Evolutionary conservation across 768 basidiomycete species (phyloP).

Genomic region (Termitomyces bulborhizus): DNA sequence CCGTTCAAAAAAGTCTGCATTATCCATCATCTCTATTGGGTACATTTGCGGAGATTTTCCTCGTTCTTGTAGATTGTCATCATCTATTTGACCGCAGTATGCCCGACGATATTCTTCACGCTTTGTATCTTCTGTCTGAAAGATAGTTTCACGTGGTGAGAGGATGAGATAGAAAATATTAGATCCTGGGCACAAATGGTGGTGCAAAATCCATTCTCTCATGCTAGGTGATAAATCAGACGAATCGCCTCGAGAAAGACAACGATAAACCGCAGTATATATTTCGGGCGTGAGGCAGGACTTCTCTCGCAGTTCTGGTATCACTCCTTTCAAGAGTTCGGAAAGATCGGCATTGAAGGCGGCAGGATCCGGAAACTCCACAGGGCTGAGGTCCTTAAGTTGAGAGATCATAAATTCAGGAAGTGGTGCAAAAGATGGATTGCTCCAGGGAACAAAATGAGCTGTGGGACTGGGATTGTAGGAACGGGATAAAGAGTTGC

Average conservation of each 20-base stretch:
- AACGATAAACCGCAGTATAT: conserved; percentile 47
- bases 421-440: conserved; percentile 53
- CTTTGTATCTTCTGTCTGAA: conserved; percentile 34
- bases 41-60: not conserved
- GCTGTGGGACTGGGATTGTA: not conserved
- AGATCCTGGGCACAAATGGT: conserved; percentile 59
- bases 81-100: conserved; percentile 36
- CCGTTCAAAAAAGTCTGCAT: conserved; percentile 44
- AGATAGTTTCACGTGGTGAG: conserved; percentile 55
- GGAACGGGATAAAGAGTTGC: not conserved
- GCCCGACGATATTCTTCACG: conserved; percentile 39
- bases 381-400: conserved; percentile 44
- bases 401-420: conserved; percentile 50
- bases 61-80: conserved; percentile 8
- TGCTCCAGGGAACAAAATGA: conserved; percentile 50
- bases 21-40: conserved; percentile 11
- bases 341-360: conserved; percentile 45
- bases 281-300: conserved; percentile 48
- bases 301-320: conserved; percentile 53
- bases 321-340: conserved; percentile 44
- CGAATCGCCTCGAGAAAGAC: conserved; percentile 34
- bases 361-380: conserved; percentile 54
- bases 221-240: conserved; percentile 29
- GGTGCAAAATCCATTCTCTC: conserved; percentile 50
- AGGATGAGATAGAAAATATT: conserved; percentile 51